Base-by-base conservation (phyloP, 306 rosid species). In the Medicago lupulina region DNA sequence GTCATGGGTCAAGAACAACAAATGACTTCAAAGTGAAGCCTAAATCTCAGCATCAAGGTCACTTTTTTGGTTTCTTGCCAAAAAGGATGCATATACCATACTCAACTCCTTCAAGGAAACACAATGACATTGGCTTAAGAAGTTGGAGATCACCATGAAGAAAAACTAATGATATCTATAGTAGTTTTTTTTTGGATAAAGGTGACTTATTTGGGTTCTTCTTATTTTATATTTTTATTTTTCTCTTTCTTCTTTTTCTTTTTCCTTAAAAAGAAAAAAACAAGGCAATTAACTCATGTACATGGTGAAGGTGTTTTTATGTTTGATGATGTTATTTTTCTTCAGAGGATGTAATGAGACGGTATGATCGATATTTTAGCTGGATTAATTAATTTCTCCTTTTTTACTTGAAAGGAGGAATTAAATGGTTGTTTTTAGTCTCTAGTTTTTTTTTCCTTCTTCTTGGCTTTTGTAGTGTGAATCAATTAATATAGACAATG, bases 101-200 rank as follows among this genome's bases (percentile, higher is more conserved):
- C 49, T 95, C 98, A 6, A 92, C 96, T 19, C 98, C 98, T 76
- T 95, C 98, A 13, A 92, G 97, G 85, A 92, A 90, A 79, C 98
- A 95, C 85, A 95, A 95, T 73, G 93, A 87, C 77, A 90, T 95
- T 85, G 98, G 97, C 69, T 85, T 94, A 71, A 71, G 77, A 84
- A 86, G 89, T 73, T 85, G 91, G 93, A 83, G 87, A 78, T 90
- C 96, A 43, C 96, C 97, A 10, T 92, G 88, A 89, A 44, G 73
- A 67, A 41, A 58, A 34, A 50, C 8, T 58, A 16, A 36, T 9
- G 8, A 39, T 18, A 8, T 31, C 12, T 34, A 23, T 55, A 41
- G 61, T 50, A 60, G 65, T 71, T 71, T 41, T 70, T 70, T 79
- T 79, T 82, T 78, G 44, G 63, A 61, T 75, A 77, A 58, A 78